Evolutionary conservation across 176 grass and related monocot genomes (phyloP), one percentile per base, ranked within the genome.

Genomic region (Phoenix dactylifera): DNA sequence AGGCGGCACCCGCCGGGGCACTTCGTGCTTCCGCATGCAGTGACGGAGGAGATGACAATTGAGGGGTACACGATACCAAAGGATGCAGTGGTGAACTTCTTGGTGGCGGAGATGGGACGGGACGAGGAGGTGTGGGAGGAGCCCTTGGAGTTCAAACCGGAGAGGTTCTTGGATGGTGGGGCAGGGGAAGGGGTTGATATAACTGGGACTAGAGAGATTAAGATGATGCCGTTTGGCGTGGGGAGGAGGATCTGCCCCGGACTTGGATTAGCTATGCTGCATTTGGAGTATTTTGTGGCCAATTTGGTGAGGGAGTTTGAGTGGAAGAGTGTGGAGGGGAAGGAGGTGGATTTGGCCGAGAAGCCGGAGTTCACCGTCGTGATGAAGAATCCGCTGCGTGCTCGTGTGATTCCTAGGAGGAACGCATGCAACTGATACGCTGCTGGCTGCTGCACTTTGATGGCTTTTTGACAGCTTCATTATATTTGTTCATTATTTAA

Each of bases 191-290:
- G 57, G 9, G 68, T 90, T 58, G 83, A 83, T 66, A 68, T 90
- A 22, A 90, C 79, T 12, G 87, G 87, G 67, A 86, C 28, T 20
- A 70, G 73, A 58, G 82, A 44, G 75, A 86, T 90, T 24, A 79
- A 52, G 68, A 90, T 90, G 87, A 90, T 90, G 82, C 87, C 87
- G 10, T 90, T 90, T 58, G 87, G 82, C 50, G 87, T 69, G 1
- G 87, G 87, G 0, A 49, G 87, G 15, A 79, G 87, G 75, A 79
- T 90, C 26, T 90, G 87, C 60, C 51, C 82, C 0, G 82, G 79
- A 4, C 55, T 79, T 16, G 72, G 54, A 15, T 26, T 83, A 24
- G 87, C 79, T 54, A 82, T 90, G 82, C 60, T 86, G 14, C 82
- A 90, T 58, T 68, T 90, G 0, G 79, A 90, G 68, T 86, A 74